These are phyloP conservation scores for Fereydounia khargensis DNA, from an alignment of 1,284 basidiomycete species.

Conservation along the genomic window DNA sequence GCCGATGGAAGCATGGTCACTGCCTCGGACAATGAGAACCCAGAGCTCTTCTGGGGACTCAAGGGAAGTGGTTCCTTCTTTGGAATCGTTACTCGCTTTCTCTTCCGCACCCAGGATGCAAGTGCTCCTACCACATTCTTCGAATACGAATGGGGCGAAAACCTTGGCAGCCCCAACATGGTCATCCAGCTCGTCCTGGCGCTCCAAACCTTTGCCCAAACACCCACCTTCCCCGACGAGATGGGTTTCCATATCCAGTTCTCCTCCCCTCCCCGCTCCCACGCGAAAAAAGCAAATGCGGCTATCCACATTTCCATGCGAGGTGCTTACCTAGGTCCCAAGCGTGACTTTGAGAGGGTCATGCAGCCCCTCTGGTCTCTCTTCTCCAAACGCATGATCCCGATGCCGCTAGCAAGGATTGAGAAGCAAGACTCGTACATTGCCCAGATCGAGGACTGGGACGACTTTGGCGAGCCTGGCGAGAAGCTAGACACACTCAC, in stretches of 20 bases:
- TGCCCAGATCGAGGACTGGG: constrained; percentile 42
- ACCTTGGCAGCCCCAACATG: constrained; percentile 1
- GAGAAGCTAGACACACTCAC: constrained; percentile 45
- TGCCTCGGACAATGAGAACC: constrained; percentile 23
- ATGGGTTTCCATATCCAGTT: constrained; percentile 46
- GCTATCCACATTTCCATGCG: constrained; percentile 31
- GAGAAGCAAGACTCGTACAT: constrained; percentile 20
- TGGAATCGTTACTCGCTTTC: constrained; percentile 53
- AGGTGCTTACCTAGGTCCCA: constrained; percentile 28
- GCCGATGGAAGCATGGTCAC: constrained; percentile 50
- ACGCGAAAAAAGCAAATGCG: constrained; percentile 1
- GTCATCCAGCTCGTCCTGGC: constrained; percentile 21
- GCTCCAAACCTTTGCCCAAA: constrained; percentile 21
- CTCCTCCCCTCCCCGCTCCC: constrained; percentile 5
- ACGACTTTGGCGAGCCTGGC: constrained; percentile 41
- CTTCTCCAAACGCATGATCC: constrained; percentile 17
- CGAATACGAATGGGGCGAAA: constrained; percentile 35
- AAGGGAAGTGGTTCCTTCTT: constrained; percentile 55
- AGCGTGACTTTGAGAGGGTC: constrained; percentile 6
- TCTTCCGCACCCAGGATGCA: constrained; percentile 45
- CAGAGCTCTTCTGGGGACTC: constrained; percentile 51
- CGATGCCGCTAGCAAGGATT: constrained; percentile 7
- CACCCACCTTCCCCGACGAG: constrained; percentile 7
- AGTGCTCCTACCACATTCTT: constrained; percentile 20
- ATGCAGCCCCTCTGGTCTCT: constrained; percentile 5